A percentile compares a stretch with the other conserved stretches of the same genome.
phyloP scores from a whole-genome alignment of 768 basidiomycete species.

The Mycena albidolilacea region DNA sequence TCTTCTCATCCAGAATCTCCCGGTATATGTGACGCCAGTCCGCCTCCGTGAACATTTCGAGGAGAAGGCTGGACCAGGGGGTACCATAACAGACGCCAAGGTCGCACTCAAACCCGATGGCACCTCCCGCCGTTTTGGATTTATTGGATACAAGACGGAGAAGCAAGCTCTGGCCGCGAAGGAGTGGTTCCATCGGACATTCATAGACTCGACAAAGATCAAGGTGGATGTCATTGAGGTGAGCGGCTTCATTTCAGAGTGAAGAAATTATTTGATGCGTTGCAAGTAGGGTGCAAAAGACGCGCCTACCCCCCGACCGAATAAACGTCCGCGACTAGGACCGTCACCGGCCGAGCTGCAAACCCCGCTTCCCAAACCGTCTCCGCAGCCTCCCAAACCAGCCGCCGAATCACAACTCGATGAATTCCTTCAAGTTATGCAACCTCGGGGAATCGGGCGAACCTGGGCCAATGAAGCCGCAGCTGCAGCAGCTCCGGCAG shows the following conservation, averaged over 20 bases:
- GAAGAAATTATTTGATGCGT: constrained; percentile 13
- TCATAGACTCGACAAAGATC: constrained; percentile 84
- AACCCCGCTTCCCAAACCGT: constrained; percentile 25
- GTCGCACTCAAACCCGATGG: constrained; percentile 85
- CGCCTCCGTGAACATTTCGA: constrained; percentile 80
- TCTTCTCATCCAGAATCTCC: constrained; percentile 87
- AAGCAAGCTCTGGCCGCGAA: constrained; percentile 81
- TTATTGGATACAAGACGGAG: constrained; percentile 90
- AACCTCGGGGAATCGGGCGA: constrained; percentile 68
- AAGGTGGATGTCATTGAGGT: constrained; percentile 86
- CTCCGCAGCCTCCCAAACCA: constrained; percentile 38
- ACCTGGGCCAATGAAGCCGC: constrained; percentile 72
- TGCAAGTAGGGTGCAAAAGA: constrained; percentile 73
- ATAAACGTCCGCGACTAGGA: constrained; percentile 75
- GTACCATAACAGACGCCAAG: constrained; percentile 89
- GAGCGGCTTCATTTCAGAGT: constrained; percentile 46
- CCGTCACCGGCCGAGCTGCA: constrained; percentile 43
- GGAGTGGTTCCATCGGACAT: constrained; percentile 90
- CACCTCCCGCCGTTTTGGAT: constrained; percentile 89
- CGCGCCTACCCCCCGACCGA: constrained; percentile 76
- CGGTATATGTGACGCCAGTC: constrained; percentile 74
- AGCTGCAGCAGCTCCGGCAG: constrained; percentile 26
- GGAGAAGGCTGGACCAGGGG: constrained; percentile 70
- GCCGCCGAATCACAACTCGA: constrained; percentile 64
- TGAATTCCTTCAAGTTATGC: constrained; percentile 85